phyloP scores from a whole-genome alignment of 78 protist species.

The Dictyostelium brefeldianum region DNA sequence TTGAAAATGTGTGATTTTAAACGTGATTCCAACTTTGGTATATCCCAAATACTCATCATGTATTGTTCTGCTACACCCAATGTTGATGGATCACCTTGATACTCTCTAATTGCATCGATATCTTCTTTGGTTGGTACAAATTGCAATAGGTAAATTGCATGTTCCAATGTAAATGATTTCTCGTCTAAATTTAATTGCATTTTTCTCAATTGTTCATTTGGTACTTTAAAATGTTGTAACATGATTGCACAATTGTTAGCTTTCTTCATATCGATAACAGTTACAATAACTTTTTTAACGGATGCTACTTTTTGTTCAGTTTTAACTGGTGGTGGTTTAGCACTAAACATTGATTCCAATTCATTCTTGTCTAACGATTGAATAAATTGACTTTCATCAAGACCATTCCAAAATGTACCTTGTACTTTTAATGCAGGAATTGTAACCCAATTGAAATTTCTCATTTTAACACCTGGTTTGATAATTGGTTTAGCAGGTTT shows the following conservation, averaged over 20 bases:
- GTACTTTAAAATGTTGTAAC: conserved; percentile 62
- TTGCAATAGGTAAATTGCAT: conserved; percentile 11
- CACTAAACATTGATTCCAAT: conserved; percentile 43
- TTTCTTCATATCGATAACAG: conserved; percentile 57
- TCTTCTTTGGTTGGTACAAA: conserved; percentile 70
- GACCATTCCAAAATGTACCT: conserved; percentile 61
- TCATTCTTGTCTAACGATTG: conserved; percentile 35
- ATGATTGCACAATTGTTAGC: conserved; percentile 74
- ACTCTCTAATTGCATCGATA: conserved; percentile 54
- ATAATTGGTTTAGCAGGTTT: conserved; percentile 66
- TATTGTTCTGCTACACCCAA: conserved; percentile 67
- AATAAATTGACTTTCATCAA: conserved; percentile 34
- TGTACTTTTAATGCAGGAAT: conserved; percentile 61
- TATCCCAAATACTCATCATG: conserved; percentile 42
- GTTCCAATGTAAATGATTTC: conserved; percentile 12
- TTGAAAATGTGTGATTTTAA: conserved; percentile 34
- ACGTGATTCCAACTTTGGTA: conserved; percentile 42
- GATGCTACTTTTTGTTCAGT: background rate
- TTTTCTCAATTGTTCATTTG: conserved; percentile 23
- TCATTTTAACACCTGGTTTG: conserved; percentile 72
- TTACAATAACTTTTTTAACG: conserved; percentile 22
- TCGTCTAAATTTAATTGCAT: conserved; percentile 31
- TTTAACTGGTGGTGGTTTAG: conserved; percentile 27
- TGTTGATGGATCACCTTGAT: conserved; percentile 26
- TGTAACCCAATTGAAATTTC: conserved; percentile 81